phyloP scores from a whole-genome alignment of 495 filamentous ascomycete genomes.

The Penicillium mononematosum region DNA sequence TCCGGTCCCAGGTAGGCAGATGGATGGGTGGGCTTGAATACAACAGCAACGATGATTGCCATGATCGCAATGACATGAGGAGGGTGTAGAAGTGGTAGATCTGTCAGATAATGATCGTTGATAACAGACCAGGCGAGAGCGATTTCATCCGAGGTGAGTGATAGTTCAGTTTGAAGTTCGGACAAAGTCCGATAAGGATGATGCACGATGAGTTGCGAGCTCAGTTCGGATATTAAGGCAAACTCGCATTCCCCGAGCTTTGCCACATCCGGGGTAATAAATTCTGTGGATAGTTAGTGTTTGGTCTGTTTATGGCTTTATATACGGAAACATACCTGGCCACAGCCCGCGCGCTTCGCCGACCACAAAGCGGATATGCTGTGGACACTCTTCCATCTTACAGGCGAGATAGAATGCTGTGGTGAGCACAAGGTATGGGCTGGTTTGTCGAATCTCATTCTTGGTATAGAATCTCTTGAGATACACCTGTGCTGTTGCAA shows the following conservation, averaged over 20 bases:
- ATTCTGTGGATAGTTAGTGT: slow-evolving; percentile 52
- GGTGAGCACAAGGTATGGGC: slow-evolving; percentile 86
- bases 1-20: slow-evolving; percentile 38
- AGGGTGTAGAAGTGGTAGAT: slow-evolving; percentile 81
- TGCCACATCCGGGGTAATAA: slow-evolving; percentile 75
- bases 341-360: slow-evolving; percentile 83
- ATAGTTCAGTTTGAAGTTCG: slow-evolving; percentile 66
- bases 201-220: slow-evolving; percentile 89
- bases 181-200: slow-evolving; percentile 92
- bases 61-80: slow-evolving; percentile 90
- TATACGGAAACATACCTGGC: slow-evolving; percentile 58
- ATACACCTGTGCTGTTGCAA: slow-evolving; percentile 94
- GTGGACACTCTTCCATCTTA: slow-evolving; percentile 98
- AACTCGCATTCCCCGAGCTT: slow-evolving; percentile 97
- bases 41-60: slow-evolving; percentile 81
- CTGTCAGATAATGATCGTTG: slow-evolving; percentile 95
- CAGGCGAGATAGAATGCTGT: slow-evolving; percentile 94
- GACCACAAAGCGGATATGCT: slow-evolving; percentile 88
- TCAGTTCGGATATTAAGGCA: slow-evolving; percentile 90
- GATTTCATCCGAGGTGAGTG: slow-evolving; percentile 73
- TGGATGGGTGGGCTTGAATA: slow-evolving; percentile 61
- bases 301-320: neutral
- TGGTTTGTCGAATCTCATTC: slow-evolving; percentile 88
- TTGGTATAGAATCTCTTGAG: slow-evolving; percentile 90
- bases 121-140: slow-evolving; percentile 81